Evolutionary conservation across 495 filamentous ascomycete genomes (phyloP).

Genomic region (Podospora sp.): DNA sequence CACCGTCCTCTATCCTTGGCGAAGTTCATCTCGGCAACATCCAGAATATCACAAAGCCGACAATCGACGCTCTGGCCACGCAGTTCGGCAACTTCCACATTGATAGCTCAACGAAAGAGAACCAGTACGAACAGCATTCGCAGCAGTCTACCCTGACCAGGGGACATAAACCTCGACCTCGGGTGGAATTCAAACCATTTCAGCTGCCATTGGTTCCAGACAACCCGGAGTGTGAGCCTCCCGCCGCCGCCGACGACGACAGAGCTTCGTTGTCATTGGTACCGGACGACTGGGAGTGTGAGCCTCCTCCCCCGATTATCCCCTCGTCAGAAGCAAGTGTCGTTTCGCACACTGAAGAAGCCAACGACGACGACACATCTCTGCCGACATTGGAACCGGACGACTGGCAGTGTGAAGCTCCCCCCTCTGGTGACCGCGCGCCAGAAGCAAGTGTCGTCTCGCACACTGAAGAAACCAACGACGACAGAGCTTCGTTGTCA

Average conservation of each 20-base stretch:
- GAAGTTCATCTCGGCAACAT: slow-evolving; percentile 39
- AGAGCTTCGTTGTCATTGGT: too few relatives aligned
- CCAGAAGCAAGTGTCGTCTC: slow-evolving; percentile 3
- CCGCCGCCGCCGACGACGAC: too few relatives aligned
- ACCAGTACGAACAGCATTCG: slow-evolving; percentile 17
- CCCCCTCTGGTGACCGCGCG: neutral
- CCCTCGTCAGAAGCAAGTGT: too few relatives aligned
- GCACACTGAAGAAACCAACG: slow-evolving; percentile 4
- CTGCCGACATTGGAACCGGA: too few relatives aligned
- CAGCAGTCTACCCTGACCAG: slow-evolving; percentile 10
- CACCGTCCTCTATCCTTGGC: slow-evolving; percentile 29
- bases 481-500: too few relatives aligned
- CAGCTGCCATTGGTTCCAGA: slow-evolving; percentile 10
- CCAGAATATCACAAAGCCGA: slow-evolving; percentile 31
- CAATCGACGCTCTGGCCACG: slow-evolving; percentile 35
- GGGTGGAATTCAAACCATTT: slow-evolving; percentile 15
- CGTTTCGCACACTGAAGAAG: slow-evolving; percentile 3
- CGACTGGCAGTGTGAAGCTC: neutral
- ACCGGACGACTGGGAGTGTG: too few relatives aligned
- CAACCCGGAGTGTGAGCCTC: too few relatives aligned
- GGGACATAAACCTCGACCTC: slow-evolving; percentile 21
- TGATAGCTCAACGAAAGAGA: slow-evolving; percentile 29
- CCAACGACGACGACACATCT: too few relatives aligned
- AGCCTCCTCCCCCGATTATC: too few relatives aligned
- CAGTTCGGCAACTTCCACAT: slow-evolving; percentile 39